phyloP scores from a whole-genome alignment of 2,329 filamentous ascomycete species.

The Phialophora expanda region DNA sequence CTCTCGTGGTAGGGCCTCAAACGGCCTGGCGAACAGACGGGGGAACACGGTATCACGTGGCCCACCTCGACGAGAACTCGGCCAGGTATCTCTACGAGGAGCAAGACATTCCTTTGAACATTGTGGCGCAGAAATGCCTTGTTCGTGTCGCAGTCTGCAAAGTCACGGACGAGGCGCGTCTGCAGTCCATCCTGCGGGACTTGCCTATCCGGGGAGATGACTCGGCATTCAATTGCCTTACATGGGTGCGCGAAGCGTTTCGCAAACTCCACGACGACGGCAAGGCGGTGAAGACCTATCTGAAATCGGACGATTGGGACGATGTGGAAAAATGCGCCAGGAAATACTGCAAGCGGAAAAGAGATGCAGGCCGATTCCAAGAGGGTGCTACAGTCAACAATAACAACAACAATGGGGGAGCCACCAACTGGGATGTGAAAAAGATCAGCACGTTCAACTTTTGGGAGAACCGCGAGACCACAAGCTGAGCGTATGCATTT shows the following conservation, averaged over 20 bases:
- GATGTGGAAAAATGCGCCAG: conserved; percentile 36
- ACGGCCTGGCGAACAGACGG: conserved; percentile 28
- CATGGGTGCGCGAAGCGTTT: conserved; percentile 38
- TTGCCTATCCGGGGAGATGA: conserved; percentile 26
- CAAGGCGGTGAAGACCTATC: conserved; percentile 33
- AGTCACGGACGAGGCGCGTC: conserved; percentile 35
- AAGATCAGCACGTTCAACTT: conserved; percentile 39
- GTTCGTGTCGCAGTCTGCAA: conserved; percentile 37
- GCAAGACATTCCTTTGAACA: conserved; percentile 33
- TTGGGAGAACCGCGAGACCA: conserved; percentile 40
- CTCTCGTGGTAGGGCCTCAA: conserved; percentile 35
- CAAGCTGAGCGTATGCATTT: conserved; percentile 3
- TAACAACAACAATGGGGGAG: conserved; percentile 13
- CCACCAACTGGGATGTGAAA: conserved; percentile 27
- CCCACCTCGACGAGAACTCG: conserved; percentile 28
- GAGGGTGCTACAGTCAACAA: conserved; percentile 11
- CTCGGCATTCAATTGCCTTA: conserved; percentile 35
- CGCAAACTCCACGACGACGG: conserved; percentile 29
- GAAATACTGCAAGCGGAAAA: conserved; percentile 38
- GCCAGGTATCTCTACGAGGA: conserved; percentile 36
- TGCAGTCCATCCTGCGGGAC: conserved; percentile 32
- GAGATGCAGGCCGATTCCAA: conserved; percentile 34
- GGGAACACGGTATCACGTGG: conserved; percentile 37
- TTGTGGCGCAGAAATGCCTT: conserved; percentile 29
- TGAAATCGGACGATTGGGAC: conserved; percentile 35